Conservation (phyloP, 306 rosid genomes). For the Cyclanthera cordifolia region DNA sequence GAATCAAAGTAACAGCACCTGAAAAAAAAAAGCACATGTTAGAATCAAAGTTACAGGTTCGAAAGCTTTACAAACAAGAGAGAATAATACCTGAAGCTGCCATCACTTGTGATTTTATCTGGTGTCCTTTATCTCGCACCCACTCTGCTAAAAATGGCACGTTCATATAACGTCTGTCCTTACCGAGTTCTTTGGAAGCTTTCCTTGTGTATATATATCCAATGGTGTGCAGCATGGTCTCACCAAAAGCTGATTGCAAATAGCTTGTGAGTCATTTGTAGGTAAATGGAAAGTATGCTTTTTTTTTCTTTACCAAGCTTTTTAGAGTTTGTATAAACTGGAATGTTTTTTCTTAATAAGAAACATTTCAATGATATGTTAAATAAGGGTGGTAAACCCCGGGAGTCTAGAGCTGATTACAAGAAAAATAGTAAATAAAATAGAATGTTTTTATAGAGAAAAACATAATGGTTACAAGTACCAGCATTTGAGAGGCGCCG, state of each 20-base stretch:
- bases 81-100: slow-evolving; percentile 77
- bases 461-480: slow-evolving; percentile 3
- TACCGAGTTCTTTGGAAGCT: slow-evolving; percentile 80
- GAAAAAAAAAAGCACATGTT: slow-evolving; percentile 10
- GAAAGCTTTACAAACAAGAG: not conserved
- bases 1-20: slow-evolving; percentile 96
- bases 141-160: slow-evolving; percentile 95
- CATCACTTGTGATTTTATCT: slow-evolving; percentile 81
- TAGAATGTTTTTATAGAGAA: not conserved
- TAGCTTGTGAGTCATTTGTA: slow-evolving; percentile 9
- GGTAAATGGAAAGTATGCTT: not conserved
- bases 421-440: too few species aligned
- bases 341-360: not conserved
- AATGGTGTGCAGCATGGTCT: slow-evolving; percentile 94
- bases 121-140: slow-evolving; percentile 92
- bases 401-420: too few species aligned
- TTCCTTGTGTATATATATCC: slow-evolving; percentile 85
- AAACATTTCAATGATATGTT: too few species aligned
- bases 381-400: too few species aligned
- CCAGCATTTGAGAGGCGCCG: slow-evolving; percentile 63
- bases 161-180: slow-evolving; percentile 60
- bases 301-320: not conserved
- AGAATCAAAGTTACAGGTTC: not conserved
- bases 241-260: slow-evolving; percentile 67
- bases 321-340: not conserved